Evolutionary conservation across 306 rosid species (phyloP), one percentile per base, ranked within the genome.

Genomic region (Begonia loranthoides): DNA sequence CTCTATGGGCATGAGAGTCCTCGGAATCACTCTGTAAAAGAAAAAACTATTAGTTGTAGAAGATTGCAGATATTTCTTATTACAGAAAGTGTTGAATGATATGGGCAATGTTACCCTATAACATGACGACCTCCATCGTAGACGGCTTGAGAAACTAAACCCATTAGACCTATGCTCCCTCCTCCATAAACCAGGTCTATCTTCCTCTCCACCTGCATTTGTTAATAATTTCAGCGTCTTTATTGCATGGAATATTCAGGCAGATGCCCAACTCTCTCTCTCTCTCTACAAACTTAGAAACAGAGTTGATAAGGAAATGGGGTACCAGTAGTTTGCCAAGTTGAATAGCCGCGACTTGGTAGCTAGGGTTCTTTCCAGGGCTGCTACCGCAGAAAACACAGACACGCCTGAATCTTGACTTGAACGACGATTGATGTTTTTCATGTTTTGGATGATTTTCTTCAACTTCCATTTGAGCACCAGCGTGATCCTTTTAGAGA

Each of bases 151-250:
- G 97, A 90, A 49, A 90, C 78, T 13, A 69, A 65, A 49, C 99
- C 95, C 99, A 90, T 90, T 67, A 90, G 68, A 0, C 99, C 99
- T 39, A 90, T 80, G 77, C 99, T 90, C 52, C 99, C 99, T 56
- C 95, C 99, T 69, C 99, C 99, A 54, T 90, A 90, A 12, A 90
- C 99, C 78, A 86, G 72, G 87, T 90, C 99, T 58, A 90, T 80
- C 55, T 70, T 80, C 63, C 86, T 74, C 72, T 86, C 92, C 41
- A 90, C 97, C 97, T 85, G 72, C 60, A 63, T 41, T 44, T 50
- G 48, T 8, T 36, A 51, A 24, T 28, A 28, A 7, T 28, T 28
- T 28, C 36, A 28, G 36, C 36, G 9, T 28, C 36, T 51, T 4
- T 43, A 51, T 15, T 51, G 16, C 51, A 17, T 22, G 52, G 21